Evolutionary conservation across 371 early-diverging fungal species (phyloP), one percentile per base, ranked within the genome.

Genomic region (Lichtheimia ornata): DNA sequence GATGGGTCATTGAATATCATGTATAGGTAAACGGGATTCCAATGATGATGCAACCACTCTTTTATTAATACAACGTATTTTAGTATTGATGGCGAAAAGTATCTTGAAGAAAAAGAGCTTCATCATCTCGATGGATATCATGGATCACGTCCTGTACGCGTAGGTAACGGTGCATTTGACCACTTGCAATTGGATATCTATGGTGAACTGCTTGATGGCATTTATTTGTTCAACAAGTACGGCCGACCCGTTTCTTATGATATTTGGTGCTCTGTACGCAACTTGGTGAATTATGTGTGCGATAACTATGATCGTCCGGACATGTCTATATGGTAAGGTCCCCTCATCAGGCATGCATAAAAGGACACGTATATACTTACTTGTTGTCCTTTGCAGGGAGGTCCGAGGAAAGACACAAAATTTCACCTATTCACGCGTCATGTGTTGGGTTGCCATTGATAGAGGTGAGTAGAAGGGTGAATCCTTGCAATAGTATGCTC

Each of bases 391-490:
- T 14, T 54, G 15, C 41, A 54, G 54, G 59, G 94, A 93, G 66
- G 90, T 91, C 14, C 79, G 94, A 25, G 90, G 88, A 0, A 59
- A 58, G 42, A 80, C 74, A 56, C 87, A 87, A 53, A 76, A 90
- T 62, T 93, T 91, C 67, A 77, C 88, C 1, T 94, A 91, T 71
- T 84, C 85, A 17, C 85, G 91, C 61, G 77, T 94, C 42, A 90
- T 91, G 87, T 91, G 90, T 66, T 94, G 94, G 94, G 94, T 94
- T 3, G 93, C 93, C 11, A 52, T 94, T 17, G 94, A 94, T 66
- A 79, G 94, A 69, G 35, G 35, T 35, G 2, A 35, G 93, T 35
- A 35, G 11, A 2, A 9, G 35, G 11, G 9, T 35, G 9, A 11
- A 11, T 35, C 35, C 6, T 35, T 35, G 35, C 35, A 35, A 2